Evolutionary conservation across 768 basidiomycete species (phyloP).

Genomic region (Clathrus columnatus): DNA sequence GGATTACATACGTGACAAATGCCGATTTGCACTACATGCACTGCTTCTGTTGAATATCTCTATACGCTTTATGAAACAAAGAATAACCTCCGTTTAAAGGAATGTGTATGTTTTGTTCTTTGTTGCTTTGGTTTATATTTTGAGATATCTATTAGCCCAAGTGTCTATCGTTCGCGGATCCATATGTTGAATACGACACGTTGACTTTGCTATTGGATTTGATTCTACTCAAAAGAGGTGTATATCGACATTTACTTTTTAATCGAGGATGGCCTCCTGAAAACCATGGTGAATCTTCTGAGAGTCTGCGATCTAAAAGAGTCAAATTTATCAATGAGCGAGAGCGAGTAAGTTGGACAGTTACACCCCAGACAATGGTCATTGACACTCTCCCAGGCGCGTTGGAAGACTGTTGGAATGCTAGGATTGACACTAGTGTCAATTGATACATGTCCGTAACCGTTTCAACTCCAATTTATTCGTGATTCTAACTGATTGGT

Average conservation of each 20-base stretch:
- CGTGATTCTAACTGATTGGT: constrained; percentile 2
- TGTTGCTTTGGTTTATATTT: background rate
- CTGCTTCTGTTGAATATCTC: constrained; percentile 51
- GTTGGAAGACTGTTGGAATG: constrained; percentile 51
- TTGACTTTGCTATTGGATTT: constrained; percentile 70
- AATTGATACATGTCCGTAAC: constrained; percentile 62
- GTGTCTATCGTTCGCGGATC: constrained; percentile 57
- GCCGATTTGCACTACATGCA: constrained; percentile 78
- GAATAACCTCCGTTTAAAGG: constrained; percentile 71
- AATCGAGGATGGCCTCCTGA: constrained; percentile 67
- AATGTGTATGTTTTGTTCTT: constrained; percentile 52
- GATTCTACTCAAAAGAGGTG: constrained; percentile 71
- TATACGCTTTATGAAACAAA: constrained; percentile 78
- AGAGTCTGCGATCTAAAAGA: background rate
- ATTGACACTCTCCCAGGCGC: too few species aligned
- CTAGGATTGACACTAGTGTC: constrained; percentile 52
- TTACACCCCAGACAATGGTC: constrained; percentile 12
- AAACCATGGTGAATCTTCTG: constrained; percentile 24
- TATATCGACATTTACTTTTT: constrained; percentile 74
- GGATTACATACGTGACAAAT: constrained; percentile 30
- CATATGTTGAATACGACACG: constrained; percentile 78
- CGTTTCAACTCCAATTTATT: background rate
- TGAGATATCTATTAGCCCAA: background rate
- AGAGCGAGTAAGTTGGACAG: constrained; percentile 1
- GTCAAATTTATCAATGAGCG: constrained; percentile 8